Evolutionary conservation across 371 early-diverging fungal species (phyloP), one percentile per base, ranked within the genome.

Genomic region (Mortierella sp.): DNA sequence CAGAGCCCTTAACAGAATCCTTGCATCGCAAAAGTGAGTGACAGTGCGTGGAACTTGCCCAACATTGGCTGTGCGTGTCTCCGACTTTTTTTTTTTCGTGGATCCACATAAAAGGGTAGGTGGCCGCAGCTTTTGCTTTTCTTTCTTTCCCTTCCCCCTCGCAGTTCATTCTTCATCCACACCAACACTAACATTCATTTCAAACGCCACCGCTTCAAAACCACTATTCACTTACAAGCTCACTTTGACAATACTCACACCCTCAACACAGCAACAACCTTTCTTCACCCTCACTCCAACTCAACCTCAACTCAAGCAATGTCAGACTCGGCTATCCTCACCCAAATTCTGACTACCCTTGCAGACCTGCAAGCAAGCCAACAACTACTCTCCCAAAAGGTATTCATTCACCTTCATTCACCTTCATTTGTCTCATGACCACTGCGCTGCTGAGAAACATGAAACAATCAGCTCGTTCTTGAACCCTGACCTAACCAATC

Each of bases 301-400:
- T 44, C 11, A 2, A 41, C 11, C 47, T 6, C 5, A 29, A 34
- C 31, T n/a, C 65, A 6, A 19, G 16, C 37, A 43, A 79, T 79
- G 79, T 55, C 79, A 1, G 74, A 79, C 40, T 58, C 58, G 0
- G 13, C 53, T 29, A 24, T 70, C 41, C 67, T 79, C 13, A 61
- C 79, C 7, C 79, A 79, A 39, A 79, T 79, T 63, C 67, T 79
- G 44, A 47, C 67, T 24, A 50, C 74, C 2, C 66, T 79, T 22
- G 39, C 70, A 3, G 66, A 34, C 63, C 53, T 79, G 26, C 74
- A 79, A 31, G 44, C 70, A 22, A 74, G 67, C 13, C 79, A 79
- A 50, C 24, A 74, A 16, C 55, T 47, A 2, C 67, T 79, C 8
- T 29, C 79, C 0, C 69, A 74, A 66, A 74, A 79, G 79, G 79